These are phyloP conservation scores for Boletus semigastroideus DNA, from an alignment of 1,284 basidiomycete genomes.

Conservation along the genomic window DNA sequence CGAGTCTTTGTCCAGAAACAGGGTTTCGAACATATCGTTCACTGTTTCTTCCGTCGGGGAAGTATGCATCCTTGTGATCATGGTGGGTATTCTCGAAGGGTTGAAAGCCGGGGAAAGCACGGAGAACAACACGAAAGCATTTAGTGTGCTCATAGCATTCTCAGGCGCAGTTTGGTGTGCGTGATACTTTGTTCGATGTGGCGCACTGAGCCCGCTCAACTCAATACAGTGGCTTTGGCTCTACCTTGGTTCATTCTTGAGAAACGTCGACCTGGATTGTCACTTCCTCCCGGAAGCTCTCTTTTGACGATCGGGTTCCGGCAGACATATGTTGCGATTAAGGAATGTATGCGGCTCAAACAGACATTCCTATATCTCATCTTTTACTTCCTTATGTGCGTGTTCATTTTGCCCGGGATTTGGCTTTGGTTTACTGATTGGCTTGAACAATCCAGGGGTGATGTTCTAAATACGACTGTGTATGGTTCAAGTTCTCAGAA, in stretches of 20 bases:
- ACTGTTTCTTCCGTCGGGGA: slow-evolving; percentile 72
- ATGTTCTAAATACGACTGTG: slow-evolving; percentile 77
- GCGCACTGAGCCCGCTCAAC: not conserved
- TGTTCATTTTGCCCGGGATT: not conserved
- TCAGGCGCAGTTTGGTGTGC: slow-evolving; percentile 73
- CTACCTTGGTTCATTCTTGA: slow-evolving; percentile 78
- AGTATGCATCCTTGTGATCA: slow-evolving; percentile 68
- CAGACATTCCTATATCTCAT: slow-evolving; percentile 76
- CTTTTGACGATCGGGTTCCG: slow-evolving; percentile 70
- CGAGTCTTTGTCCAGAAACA: slow-evolving; percentile 71
- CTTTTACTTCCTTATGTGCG: slow-evolving; percentile 76
- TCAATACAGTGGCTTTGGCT: slow-evolving; percentile 58
- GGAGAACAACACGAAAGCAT: slow-evolving; percentile 76
- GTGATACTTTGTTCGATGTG: slow-evolving; percentile 27
- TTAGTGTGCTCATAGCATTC: slow-evolving; percentile 75
- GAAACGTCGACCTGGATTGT: slow-evolving; percentile 64
- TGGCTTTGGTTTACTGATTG: not conserved
- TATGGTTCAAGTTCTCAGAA: slow-evolving; percentile 33
- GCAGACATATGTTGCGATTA: slow-evolving; percentile 67
- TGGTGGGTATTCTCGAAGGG: slow-evolving; percentile 76
- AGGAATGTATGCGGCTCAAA: slow-evolving; percentile 67
- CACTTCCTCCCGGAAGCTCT: slow-evolving; percentile 61
- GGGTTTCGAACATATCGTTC: slow-evolving; percentile 80
- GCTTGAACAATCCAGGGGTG: slow-evolving; percentile 45
- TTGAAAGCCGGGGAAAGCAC: slow-evolving; percentile 61